Conservation (phyloP, 2,329 filamentous ascomycete species). For the Pseudogymnoascus verrucosus region DNA sequence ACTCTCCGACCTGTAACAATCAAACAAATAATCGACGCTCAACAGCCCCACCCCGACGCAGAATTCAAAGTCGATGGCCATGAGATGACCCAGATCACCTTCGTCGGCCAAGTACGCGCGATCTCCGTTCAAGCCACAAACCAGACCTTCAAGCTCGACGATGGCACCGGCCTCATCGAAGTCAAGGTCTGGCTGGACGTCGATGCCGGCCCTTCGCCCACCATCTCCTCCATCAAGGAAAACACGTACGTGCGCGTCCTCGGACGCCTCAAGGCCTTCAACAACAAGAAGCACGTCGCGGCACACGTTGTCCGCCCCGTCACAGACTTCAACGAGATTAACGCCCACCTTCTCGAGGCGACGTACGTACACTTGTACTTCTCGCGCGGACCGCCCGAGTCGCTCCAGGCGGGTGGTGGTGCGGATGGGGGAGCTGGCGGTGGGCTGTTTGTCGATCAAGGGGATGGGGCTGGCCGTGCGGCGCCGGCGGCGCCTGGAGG, state of each 20-base stretch:
- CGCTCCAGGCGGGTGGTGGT: slow-evolving; percentile 30
- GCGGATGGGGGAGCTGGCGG: slow-evolving; percentile 22
- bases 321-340: slow-evolving; percentile 82
- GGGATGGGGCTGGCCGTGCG: slow-evolving; percentile 28
- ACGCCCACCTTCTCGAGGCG: slow-evolving; percentile 84
- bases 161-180: slow-evolving; percentile 88
- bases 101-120: slow-evolving; percentile 85
- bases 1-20: slow-evolving; percentile 89
- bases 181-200: slow-evolving; percentile 73
- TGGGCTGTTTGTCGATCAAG: slow-evolving; percentile 29
- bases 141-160: slow-evolving; percentile 86
- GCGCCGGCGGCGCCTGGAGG: slow-evolving; percentile 22
- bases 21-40: slow-evolving; percentile 83
- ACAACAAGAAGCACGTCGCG: slow-evolving; percentile 72
- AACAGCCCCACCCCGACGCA: slow-evolving; percentile 64
- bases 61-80: slow-evolving; percentile 78
- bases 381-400: slow-evolving; percentile 55
- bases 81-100: slow-evolving; percentile 64
- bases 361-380: slow-evolving; percentile 82
- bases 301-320: slow-evolving; percentile 76
- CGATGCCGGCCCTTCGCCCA: slow-evolving; percentile 33
- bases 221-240: slow-evolving; percentile 48
- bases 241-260: slow-evolving; percentile 80
- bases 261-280: slow-evolving; percentile 77
- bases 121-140: slow-evolving; percentile 84